Percentiles rank a stretch among this genome's conserved stretches.
Conservation (phyloP, 2,329 filamentous ascomycete species). For the Fusarium sp. region DNA sequence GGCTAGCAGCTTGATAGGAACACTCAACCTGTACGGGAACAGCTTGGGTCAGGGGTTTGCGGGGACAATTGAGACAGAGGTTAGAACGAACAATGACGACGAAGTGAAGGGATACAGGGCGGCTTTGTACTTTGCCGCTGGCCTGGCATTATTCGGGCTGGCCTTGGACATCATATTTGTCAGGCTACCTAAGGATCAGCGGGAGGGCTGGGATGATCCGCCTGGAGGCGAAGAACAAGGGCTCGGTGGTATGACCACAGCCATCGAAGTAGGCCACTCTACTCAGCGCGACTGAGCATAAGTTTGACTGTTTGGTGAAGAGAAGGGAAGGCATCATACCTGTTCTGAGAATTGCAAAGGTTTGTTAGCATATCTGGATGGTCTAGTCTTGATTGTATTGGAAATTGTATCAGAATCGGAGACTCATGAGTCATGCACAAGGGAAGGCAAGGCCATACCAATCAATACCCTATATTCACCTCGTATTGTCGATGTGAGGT, state of each 20-base stretch:
- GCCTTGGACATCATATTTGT: slow-evolving; percentile 17
- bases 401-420: too few relatives aligned
- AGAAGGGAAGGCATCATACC: too few relatives aligned
- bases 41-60: slow-evolving; percentile 52
- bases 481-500: too few relatives aligned
- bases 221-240: slow-evolving; percentile 3
- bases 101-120: slow-evolving; percentile 13
- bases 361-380: too few relatives aligned
- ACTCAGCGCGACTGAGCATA: not conserved
- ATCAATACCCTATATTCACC: too few relatives aligned
- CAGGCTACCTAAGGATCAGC: slow-evolving; percentile 25
- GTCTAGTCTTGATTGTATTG: too few relatives aligned
- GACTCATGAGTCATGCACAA: too few relatives aligned
- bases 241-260: slow-evolving; percentile 11
- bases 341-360: too few relatives aligned
- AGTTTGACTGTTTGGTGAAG: too few relatives aligned
- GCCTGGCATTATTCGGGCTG: slow-evolving; percentile 14
- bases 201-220: slow-evolving; percentile 24
- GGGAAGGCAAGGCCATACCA: too few relatives aligned
- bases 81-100: slow-evolving; percentile 1
- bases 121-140: slow-evolving; percentile 25
- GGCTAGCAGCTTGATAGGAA: slow-evolving; percentile 63
- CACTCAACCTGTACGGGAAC: slow-evolving; percentile 52
- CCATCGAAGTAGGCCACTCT: slow-evolving; percentile 4
- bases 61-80: slow-evolving; percentile 52